These are phyloP conservation scores for Blumeria hordei DNA, from an alignment of 2,329 filamentous ascomycete genomes.

Conservation along the genomic window DNA sequence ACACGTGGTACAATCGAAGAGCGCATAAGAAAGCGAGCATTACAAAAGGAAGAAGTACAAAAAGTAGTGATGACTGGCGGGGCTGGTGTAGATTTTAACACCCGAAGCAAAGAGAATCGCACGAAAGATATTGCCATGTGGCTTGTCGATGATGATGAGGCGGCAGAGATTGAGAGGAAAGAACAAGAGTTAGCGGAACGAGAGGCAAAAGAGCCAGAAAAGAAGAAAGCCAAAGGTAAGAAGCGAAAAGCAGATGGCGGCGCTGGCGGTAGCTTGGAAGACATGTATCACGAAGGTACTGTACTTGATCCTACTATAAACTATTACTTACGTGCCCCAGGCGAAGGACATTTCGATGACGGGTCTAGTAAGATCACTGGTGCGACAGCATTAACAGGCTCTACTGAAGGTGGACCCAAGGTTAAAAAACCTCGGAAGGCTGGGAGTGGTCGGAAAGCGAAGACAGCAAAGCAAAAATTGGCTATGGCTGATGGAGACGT, in stretches of 20 bases:
- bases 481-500: conserved; percentile 38
- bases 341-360: conserved; percentile 91
- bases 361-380: conserved; percentile 59
- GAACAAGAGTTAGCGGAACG: conserved; percentile 57
- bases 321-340: conserved; percentile 24
- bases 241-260: conserved; percentile 33
- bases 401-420: conserved; percentile 25
- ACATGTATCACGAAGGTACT: conserved; percentile 97
- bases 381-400: conserved; percentile 48
- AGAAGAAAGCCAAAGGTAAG: conserved; percentile 32
- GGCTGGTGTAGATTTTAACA: conserved; percentile 84
- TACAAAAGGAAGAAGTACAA: conserved; percentile 97
- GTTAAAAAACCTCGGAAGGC: conserved; percentile 29
- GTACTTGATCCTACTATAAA: background rate
- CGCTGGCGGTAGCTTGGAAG: conserved; percentile 51
- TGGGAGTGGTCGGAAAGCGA: conserved; percentile 33
- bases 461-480: conserved; percentile 43
- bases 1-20: conserved; percentile 94
- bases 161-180: conserved; percentile 75
- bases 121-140: conserved; percentile 98
- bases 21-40: conserved; percentile 81
- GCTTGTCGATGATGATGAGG: conserved; percentile 93
- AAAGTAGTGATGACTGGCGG: conserved; percentile 89
- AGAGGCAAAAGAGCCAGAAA: conserved; percentile 33
- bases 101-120: conserved; percentile 67